Conservation (phyloP, 2,329 filamentous ascomycete species). For the Xylaria arbuscula region DNA sequence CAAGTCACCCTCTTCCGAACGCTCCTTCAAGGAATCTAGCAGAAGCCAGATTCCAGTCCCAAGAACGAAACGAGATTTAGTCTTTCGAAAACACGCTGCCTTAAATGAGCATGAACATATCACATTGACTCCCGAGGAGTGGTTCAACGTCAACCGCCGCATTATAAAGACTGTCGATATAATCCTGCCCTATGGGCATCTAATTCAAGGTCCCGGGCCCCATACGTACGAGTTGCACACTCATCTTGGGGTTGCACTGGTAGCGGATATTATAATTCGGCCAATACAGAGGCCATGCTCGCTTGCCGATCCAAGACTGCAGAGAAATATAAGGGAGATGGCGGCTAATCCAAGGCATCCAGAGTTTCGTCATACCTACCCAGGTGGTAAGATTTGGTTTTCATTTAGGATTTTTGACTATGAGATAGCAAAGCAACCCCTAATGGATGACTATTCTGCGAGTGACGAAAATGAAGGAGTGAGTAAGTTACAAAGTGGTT, state of each 20-base stretch:
- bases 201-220: conserved; percentile 33
- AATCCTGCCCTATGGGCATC: conserved; percentile 24
- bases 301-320: conserved; percentile 31
- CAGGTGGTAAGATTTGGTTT: conserved; percentile 40
- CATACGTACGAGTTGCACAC: conserved; percentile 36
- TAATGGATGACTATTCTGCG: neutral
- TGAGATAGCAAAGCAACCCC: conserved; percentile 30
- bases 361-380: conserved; percentile 37
- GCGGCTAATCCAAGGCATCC: conserved; percentile 28
- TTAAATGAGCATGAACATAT: neutral
- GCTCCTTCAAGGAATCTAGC: neutral
- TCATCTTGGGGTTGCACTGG: conserved; percentile 35
- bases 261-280: conserved; percentile 36
- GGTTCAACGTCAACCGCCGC: conserved; percentile 37
- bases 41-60: conserved; percentile 3
- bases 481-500: neutral
- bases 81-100: conserved; percentile 6
- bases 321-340: conserved; percentile 33
- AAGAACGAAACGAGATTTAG: neutral
- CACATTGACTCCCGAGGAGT: conserved; percentile 25
- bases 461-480: neutral
- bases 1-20: too few relatives aligned
- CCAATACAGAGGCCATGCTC: conserved; percentile 31
- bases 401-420: conserved; percentile 37
- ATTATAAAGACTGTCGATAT: conserved; percentile 39